Evolutionary conservation across 345 rosid genomes (phyloP), one percentile per base, ranked within the genome.

Genomic region (Brassica nigra): DNA sequence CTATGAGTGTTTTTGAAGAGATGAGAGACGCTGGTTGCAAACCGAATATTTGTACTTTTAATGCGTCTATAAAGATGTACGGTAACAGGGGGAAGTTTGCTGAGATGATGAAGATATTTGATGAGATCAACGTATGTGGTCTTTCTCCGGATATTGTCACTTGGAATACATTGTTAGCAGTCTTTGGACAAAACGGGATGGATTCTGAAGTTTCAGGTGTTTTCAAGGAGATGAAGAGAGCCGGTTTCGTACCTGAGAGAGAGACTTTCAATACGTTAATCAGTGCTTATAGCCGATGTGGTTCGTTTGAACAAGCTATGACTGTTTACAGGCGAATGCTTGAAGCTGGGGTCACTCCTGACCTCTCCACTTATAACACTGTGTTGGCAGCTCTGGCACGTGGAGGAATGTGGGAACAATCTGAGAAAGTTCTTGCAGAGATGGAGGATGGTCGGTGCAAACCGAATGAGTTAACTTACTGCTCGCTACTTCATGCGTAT

Each of bases 151-250:
- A 95, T 62, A 90, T 95, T 76, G 98, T 91, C 82, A 93, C 98
- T 9, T 95, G 99, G 99, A 95, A 92, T 68, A 92, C 98, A 6
- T 86, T 95, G 30, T 76, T 95, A 71, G 89, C 98, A 8, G 98
- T 95, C 31, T 95, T 95, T 65, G 99, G 99, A 75, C 92, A 91
- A 79, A 95, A 91, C 77, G 90, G 92, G 61, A 88, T 92, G 98
- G 93, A 90, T 77, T 84, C 91, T 0, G 97, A 95, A 81, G 96
- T 95, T 7, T 91, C 96, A 0, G 94, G 93, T 65, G 96, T 95
- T 58, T 92, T 95, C 81, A 90, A 85, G 85, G 99, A 95, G 85
- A 95, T 95, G 99, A 95, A 95, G 88, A 89, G 98, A 85, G 97
- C 94, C 1, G 98, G 99, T 23, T 91, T 95, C 74, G 80, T 93